Conservation (phyloP, 78 protist species). For the Isochrysis galbana region DNA sequence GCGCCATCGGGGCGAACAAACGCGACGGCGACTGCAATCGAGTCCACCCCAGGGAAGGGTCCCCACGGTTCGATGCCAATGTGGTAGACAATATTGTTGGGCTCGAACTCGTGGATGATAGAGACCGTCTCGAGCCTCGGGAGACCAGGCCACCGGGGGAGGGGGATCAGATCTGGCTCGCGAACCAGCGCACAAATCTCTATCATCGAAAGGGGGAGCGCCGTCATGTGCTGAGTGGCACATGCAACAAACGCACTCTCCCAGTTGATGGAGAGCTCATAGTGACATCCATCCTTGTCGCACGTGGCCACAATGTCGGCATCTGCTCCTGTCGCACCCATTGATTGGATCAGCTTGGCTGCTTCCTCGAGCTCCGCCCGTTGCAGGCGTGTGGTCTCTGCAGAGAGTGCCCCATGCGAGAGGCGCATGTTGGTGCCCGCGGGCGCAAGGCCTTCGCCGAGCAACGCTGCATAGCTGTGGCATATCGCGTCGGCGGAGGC, state of each 20-base stretch:
- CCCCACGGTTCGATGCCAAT: not conserved
- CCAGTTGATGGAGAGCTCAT: not conserved
- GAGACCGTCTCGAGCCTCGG: not conserved
- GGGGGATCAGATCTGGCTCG: not conserved
- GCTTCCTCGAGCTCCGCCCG: not conserved
- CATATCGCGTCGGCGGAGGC: not conserved
- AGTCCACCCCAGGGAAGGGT: not conserved
- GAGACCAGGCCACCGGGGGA: not conserved
- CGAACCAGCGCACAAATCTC: not conserved
- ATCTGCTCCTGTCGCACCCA: not conserved
- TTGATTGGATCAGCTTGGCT: not conserved
- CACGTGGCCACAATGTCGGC: not conserved
- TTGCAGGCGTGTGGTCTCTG: not conserved
- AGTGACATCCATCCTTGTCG: not conserved
- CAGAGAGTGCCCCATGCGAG: not conserved
- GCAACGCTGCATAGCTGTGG: not conserved
- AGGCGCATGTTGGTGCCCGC: not conserved
- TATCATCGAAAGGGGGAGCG: not conserved
- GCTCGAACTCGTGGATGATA: not conserved
- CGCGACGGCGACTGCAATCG: not conserved
- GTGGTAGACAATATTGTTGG: not conserved
- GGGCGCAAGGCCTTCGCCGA: not conserved
- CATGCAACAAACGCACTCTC: not conserved
- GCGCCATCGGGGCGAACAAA: not conserved
- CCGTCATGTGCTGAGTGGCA: not conserved